A percentile compares a stretch with the other conserved stretches of the same genome.
These are phyloP conservation scores for Tuctoria greenei DNA, from an alignment of 176 grass and related monocot species.

Conservation along the genomic window DNA sequence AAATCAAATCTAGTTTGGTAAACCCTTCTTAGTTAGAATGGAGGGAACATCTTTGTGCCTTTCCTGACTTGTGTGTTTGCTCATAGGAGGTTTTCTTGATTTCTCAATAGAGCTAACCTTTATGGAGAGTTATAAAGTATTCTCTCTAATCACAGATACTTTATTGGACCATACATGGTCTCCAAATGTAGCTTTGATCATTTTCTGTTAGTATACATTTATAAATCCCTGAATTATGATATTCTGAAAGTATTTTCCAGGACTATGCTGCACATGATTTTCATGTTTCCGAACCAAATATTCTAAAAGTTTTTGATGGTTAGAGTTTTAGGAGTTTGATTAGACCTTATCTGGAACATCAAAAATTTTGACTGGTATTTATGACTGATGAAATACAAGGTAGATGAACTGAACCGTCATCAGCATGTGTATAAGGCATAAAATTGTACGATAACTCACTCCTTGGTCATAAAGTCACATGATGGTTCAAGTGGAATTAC, in stretches of 20 bases:
- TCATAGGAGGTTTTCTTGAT: neutral
- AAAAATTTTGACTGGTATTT: neutral
- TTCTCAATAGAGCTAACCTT: neutral
- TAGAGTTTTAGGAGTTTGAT: neutral
- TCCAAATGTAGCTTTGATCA: neutral
- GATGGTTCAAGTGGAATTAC: neutral
- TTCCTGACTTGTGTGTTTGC: constrained; percentile 11
- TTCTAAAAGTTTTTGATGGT: neutral
- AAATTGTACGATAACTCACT: neutral
- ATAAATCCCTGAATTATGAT: neutral
- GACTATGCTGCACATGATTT: neutral
- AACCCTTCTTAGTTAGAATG: neutral
- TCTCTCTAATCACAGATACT: too few species aligned
- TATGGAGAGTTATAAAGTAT: too few species aligned
- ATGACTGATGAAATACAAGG: neutral
- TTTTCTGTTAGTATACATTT: neutral
- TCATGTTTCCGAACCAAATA: too few species aligned
- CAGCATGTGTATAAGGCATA: neutral
- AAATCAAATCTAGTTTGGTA: constrained; percentile 1
- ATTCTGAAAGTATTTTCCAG: neutral
- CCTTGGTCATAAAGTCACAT: too few species aligned
- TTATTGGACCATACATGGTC: too few species aligned
- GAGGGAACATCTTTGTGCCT: neutral
- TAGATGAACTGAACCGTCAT: constrained; percentile 2
- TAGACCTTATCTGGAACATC: neutral